Base-by-base conservation (phyloP, 257 asterid genomes). In the Nicotiana undulata region DNA sequence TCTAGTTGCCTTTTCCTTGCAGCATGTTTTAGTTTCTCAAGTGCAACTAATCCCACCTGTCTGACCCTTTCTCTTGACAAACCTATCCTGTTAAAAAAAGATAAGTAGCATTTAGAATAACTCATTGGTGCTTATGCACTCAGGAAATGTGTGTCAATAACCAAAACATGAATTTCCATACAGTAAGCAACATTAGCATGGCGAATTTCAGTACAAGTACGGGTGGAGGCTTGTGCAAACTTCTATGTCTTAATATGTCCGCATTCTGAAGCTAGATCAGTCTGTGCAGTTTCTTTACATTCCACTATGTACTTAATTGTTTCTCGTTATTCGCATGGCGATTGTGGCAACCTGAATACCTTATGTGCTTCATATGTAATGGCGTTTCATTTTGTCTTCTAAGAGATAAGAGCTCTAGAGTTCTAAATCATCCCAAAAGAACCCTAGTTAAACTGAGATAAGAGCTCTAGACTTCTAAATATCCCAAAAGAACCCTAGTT, bases 1-100 rank as follows among this genome's bases (percentile, higher is more conserved):
- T 92, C 97, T 83, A 92, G 85, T 37, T 87, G 88, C 82, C 87
- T 89, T 66, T 84, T 91, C 88, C 94, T 88, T 17, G 99, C 98
- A 79, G 97, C 97, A 83, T 87, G 91, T 85, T 93, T 95, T 87
- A 95, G 86, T 86, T 93, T 93, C 97, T 95, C 98, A 18, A 93
- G 88, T 11, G 99, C 97, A 63, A 93, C 97, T 18, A 93, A 96
- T 52, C 99, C 99, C 59, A 95, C 97, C 89, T 95, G 98, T 89
- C 99, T 89, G 26, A 92, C 98, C 87, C 99, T 90, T 89, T 95
- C 99, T 81, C 99, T 87, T 1, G 99, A 95, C 88, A 95, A 87
- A 76, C 99, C 97, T 40, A 95, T 95, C 90, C 99, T 95, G 98
- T 85, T 85, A 83, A 82, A 31, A 53, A 56, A 7, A 77, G 59